Evolutionary conservation across 2,329 filamentous ascomycete species (phyloP).

Genomic region (Calonectria leucothoes): DNA sequence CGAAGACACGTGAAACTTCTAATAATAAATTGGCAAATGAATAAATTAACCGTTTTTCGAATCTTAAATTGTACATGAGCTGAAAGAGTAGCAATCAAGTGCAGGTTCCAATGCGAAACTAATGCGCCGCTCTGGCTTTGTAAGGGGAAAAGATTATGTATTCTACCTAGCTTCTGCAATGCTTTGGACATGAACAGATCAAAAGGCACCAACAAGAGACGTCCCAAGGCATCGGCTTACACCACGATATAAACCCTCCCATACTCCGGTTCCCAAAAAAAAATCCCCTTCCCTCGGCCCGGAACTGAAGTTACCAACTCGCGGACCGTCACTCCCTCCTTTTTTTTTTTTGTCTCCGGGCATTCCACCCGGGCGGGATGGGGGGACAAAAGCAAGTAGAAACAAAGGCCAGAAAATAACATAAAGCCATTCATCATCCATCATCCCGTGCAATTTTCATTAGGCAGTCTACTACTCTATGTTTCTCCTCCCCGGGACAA

Average conservation of each 20-base stretch:
- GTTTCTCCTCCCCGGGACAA: slow-evolving; percentile 40
- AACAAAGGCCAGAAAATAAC: not conserved
- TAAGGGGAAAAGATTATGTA: slow-evolving; percentile 36
- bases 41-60: not conserved
- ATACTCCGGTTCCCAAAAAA: slow-evolving; percentile 13
- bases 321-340: not conserved
- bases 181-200: slow-evolving; percentile 27
- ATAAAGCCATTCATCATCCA: slow-evolving; percentile 25
- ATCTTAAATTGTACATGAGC: too few relatives aligned
- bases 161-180: slow-evolving; percentile 42
- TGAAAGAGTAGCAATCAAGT: not conserved
- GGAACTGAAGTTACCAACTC: not conserved
- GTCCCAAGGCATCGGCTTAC: slow-evolving; percentile 19
- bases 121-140: not conserved
- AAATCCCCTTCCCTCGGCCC: not conserved
- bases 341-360: not conserved
- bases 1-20: not conserved
- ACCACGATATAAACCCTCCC: slow-evolving; percentile 5
- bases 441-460: slow-evolving; percentile 41
- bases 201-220: slow-evolving; percentile 24
- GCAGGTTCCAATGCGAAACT: not conserved
- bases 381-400: not conserved
- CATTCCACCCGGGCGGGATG: not conserved
- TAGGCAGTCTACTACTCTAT: slow-evolving; percentile 52
- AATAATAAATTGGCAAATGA: not conserved